phyloP scores from a whole-genome alignment of 495 filamentous ascomycete species.

The Schizothecium vesticola region DNA sequence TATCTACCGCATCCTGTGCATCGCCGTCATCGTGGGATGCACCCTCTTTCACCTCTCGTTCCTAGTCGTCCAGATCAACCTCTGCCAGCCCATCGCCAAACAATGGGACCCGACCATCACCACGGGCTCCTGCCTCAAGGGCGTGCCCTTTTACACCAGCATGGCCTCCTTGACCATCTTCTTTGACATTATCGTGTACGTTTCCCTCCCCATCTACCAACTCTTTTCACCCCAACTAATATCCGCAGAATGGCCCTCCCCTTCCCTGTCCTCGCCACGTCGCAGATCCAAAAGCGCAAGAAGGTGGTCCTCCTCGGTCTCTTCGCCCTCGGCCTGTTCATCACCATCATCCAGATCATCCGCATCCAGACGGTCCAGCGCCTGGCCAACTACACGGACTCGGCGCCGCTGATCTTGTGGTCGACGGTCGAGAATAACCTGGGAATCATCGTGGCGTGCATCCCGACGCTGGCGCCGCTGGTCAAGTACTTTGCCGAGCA shows the following conservation, averaged over 20 bases:
- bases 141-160: slow-evolving; percentile 39
- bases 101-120: slow-evolving; percentile 43
- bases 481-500: slow-evolving; percentile 33
- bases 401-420: slow-evolving; percentile 45
- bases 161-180: slow-evolving; percentile 40
- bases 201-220: background rate
- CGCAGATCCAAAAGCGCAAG: slow-evolving; percentile 34
- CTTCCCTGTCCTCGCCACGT: slow-evolving; percentile 45
- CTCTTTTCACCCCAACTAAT: background rate
- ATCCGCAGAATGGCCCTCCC: slow-evolving; percentile 38
- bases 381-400: slow-evolving; percentile 41
- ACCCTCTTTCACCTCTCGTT: slow-evolving; percentile 32
- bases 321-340: slow-evolving; percentile 49
- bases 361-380: slow-evolving; percentile 47
- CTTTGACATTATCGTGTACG: slow-evolving; percentile 45
- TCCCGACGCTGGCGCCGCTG: slow-evolving; percentile 48
- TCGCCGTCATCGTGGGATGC: slow-evolving; percentile 31
- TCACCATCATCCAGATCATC: slow-evolving; percentile 50
- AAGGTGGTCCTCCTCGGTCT: slow-evolving; percentile 42
- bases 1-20: slow-evolving; percentile 33
- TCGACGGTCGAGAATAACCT: slow-evolving; percentile 48
- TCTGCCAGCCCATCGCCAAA: slow-evolving; percentile 42
- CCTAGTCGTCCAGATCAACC: slow-evolving; percentile 35
- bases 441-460: slow-evolving; percentile 45
- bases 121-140: slow-evolving; percentile 36